Percentiles rank a stretch among this genome's conserved stretches.
phyloP scores from a whole-genome alignment of 306 rosid species.

The Delonix regia region DNA sequence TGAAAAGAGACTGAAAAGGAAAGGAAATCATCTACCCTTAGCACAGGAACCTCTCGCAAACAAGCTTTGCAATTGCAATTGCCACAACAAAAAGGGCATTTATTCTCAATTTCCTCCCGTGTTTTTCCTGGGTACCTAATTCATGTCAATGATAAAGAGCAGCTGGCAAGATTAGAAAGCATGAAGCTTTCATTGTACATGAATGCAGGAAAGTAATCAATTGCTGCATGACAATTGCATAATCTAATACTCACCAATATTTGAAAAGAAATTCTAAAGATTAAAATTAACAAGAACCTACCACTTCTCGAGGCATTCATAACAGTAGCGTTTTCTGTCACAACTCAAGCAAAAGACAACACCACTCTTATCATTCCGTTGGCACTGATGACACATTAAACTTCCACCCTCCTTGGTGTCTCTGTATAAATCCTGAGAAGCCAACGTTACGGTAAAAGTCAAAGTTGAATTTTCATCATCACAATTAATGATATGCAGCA shows the following conservation, averaged over 20 bases:
- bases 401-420: slow-evolving; percentile 48
- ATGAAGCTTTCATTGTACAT: neutral
- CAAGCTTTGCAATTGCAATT: slow-evolving; percentile 82
- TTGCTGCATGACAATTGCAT: slow-evolving; percentile 13
- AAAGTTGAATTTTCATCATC: neutral
- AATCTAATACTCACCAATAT: neutral
- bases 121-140: slow-evolving; percentile 69
- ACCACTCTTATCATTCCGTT: slow-evolving; percentile 63
- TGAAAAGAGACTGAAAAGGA: neutral
- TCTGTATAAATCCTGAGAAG: slow-evolving; percentile 29
- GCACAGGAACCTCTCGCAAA: slow-evolving; percentile 52
- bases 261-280: neutral
- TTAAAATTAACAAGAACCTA: slow-evolving; percentile 24
- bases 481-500: slow-evolving; percentile 10
- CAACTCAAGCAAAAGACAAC: slow-evolving; percentile 59
- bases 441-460: neutral
- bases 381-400: slow-evolving; percentile 85
- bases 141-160: slow-evolving; percentile 32
- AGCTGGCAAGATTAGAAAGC: slow-evolving; percentile 1
- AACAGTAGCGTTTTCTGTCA: slow-evolving; percentile 58
- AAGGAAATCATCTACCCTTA: slow-evolving; percentile 35
- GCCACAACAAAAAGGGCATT: slow-evolving; percentile 63
- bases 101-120: slow-evolving; percentile 49
- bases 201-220: slow-evolving; percentile 17
- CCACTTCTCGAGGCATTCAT: slow-evolving; percentile 61